Conservation (phyloP, 805 yeast genomes). For the Schizosaccharomyces cryophilus region DNA sequence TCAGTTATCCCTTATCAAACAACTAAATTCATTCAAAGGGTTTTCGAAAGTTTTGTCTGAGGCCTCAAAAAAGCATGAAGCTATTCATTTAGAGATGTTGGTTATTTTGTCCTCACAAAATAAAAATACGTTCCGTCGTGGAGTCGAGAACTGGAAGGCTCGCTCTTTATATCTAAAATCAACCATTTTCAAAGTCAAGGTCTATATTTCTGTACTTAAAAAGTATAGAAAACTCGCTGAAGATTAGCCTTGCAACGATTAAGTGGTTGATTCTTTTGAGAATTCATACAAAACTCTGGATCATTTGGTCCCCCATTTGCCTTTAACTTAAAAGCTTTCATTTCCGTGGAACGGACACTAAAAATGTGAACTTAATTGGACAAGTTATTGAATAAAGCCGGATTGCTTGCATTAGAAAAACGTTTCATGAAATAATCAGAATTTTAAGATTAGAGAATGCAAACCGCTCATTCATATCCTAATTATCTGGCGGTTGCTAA, state of each 20-base stretch:
- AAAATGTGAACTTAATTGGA: too few relatives aligned
- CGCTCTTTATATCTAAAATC: neutral
- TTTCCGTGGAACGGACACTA: too few relatives aligned
- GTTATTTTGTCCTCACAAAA: neutral
- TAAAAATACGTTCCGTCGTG: neutral
- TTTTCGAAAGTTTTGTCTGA: neutral
- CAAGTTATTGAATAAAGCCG: too few relatives aligned
- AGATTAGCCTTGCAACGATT: neutral
- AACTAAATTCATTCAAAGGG: neutral
- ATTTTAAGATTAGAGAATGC: too few relatives aligned
- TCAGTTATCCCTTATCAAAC: neutral
- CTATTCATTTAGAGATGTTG: neutral
- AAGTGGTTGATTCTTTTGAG: too few relatives aligned
- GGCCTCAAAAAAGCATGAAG: neutral
- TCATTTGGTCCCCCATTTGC: too few relatives aligned
- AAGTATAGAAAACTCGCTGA: neutral
- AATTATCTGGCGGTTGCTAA: too few relatives aligned
- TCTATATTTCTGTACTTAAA: neutral
- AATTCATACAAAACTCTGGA: too few relatives aligned
- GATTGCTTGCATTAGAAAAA: too few relatives aligned
- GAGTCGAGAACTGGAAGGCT: neutral
- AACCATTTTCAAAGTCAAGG: neutral
- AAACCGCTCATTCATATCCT: too few relatives aligned
- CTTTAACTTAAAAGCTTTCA: too few relatives aligned
- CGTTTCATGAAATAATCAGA: too few relatives aligned